Conservation (phyloP, 768 basidiomycete species). For the Stropharia rugosoannulata region DNA sequence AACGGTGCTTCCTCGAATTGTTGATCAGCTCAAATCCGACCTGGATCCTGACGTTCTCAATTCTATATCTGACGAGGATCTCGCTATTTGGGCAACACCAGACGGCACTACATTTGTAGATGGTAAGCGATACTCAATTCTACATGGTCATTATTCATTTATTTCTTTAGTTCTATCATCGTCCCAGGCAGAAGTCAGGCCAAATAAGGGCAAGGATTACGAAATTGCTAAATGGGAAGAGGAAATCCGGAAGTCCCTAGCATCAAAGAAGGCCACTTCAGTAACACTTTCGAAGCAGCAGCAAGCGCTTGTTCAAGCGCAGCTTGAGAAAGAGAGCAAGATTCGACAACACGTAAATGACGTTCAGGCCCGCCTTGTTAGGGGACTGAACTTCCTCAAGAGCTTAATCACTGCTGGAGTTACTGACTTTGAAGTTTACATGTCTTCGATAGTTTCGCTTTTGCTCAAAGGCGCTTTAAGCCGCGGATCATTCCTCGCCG, state of each 20-base stretch:
- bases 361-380: conserved; percentile 54
- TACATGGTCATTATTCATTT: neutral
- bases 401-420: conserved; percentile 53
- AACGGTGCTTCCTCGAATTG: conserved; percentile 62
- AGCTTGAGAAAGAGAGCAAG: conserved; percentile 76
- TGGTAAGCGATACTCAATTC: conserved; percentile 42
- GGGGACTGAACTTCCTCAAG: conserved; percentile 69
- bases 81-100: conserved; percentile 85
- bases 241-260: conserved; percentile 84
- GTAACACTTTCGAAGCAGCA: conserved; percentile 79
- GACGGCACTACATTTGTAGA: conserved; percentile 81
- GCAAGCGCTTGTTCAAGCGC: conserved; percentile 77
- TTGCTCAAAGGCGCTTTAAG: conserved; percentile 68
- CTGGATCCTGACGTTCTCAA: conserved; percentile 61
- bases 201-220: conserved; percentile 80
- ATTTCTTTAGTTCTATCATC: conserved; percentile 56
- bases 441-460: conserved; percentile 57
- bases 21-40: conserved; percentile 64
- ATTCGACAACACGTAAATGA: conserved; percentile 59
- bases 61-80: conserved; percentile 66
- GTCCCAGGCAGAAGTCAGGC: conserved; percentile 50
- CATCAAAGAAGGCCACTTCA: conserved; percentile 69
- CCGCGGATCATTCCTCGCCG: conserved; percentile 61
- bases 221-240: conserved; percentile 95
- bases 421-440: conserved; percentile 53